phyloP scores from a whole-genome alignment of 352 stramenopile genomes.

The Hyaloperonospora brassicae region DNA sequence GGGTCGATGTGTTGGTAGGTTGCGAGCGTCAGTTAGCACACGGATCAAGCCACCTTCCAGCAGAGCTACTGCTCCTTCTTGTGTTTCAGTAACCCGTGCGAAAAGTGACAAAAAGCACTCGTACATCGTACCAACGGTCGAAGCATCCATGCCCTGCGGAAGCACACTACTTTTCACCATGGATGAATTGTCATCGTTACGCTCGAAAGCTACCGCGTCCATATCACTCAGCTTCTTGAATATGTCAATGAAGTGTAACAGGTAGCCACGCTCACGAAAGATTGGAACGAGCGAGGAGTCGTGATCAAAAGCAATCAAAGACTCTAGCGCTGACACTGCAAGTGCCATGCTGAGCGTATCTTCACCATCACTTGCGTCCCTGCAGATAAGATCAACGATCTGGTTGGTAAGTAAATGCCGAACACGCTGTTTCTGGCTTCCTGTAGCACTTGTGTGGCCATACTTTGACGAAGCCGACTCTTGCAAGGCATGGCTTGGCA shows the following conservation, averaged over 20 bases:
- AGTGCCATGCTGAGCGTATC: conserved; percentile 78
- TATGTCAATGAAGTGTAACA: conserved; percentile 75
- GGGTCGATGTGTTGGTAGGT: conserved; percentile 61
- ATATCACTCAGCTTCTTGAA: conserved; percentile 69
- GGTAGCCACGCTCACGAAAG: conserved; percentile 66
- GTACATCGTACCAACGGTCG: conserved; percentile 74
- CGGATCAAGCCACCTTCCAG: conserved; percentile 66
- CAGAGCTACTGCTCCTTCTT: conserved; percentile 56
- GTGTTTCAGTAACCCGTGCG: conserved; percentile 43
- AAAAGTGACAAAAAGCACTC: conserved; percentile 81
- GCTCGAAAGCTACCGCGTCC: conserved; percentile 47
- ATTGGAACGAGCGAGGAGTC: conserved; percentile 40
- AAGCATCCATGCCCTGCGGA: conserved; percentile 40
- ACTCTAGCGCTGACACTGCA: conserved; percentile 62
- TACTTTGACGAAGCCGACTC: conserved; percentile 15
- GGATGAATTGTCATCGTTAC: conserved; percentile 24
- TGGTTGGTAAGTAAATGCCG: conserved; percentile 39
- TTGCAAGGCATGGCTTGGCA: conserved; percentile 19
- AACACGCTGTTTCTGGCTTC: conserved; percentile 26
- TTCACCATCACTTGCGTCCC: conserved; percentile 68
- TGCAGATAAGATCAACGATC: conserved; percentile 61
- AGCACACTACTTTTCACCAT: conserved; percentile 40
- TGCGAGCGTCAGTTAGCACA: conserved; percentile 47
- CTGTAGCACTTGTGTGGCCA: conserved; percentile 8
- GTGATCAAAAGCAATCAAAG: conserved; percentile 48